These are phyloP conservation scores for Russula sp. DNA, from an alignment of 768 basidiomycete species.

Conservation along the genomic window DNA sequence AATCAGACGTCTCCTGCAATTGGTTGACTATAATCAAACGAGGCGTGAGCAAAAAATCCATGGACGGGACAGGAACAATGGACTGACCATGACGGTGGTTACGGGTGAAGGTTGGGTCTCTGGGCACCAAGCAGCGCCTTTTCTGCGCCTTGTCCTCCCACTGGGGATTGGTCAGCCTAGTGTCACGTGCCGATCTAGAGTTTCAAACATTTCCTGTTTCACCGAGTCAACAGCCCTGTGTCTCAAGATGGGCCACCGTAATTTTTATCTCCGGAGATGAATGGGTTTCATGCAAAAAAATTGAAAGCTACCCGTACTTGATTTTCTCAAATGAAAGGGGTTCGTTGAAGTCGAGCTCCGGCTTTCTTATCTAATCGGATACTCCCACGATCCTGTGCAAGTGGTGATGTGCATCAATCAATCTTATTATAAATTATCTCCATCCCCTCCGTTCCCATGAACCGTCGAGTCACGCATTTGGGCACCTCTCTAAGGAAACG, in stretches of 20 bases:
- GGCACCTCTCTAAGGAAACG: background rate
- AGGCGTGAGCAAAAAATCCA: background rate
- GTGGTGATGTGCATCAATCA: background rate
- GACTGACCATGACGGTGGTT: slow-evolving; percentile 29
- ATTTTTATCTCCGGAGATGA: slow-evolving; percentile 8
- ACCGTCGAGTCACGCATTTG: slow-evolving; percentile 7
- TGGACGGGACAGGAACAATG: background rate
- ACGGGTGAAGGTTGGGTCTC: slow-evolving; percentile 11
- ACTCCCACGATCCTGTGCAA: background rate
- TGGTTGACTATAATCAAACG: slow-evolving; percentile 67
- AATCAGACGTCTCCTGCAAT: slow-evolving; percentile 91
- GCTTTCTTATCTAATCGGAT: slow-evolving; percentile 14
- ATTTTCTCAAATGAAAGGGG: background rate
- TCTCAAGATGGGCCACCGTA: background rate
- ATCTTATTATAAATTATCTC: background rate
- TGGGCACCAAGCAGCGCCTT: slow-evolving; percentile 16
- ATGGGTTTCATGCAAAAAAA: background rate
- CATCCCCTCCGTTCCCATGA: background rate
- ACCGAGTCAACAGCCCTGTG: background rate
- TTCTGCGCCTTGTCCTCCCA: slow-evolving; percentile 11
- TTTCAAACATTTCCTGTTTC: background rate
- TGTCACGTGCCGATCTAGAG: slow-evolving; percentile 5
- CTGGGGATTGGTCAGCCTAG: slow-evolving; percentile 18
- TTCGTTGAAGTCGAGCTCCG: background rate
- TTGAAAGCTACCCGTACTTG: background rate